These are phyloP conservation scores for Colletotrichum karsti DNA, from an alignment of 2,329 filamentous ascomycete genomes.

Conservation along the genomic window DNA sequence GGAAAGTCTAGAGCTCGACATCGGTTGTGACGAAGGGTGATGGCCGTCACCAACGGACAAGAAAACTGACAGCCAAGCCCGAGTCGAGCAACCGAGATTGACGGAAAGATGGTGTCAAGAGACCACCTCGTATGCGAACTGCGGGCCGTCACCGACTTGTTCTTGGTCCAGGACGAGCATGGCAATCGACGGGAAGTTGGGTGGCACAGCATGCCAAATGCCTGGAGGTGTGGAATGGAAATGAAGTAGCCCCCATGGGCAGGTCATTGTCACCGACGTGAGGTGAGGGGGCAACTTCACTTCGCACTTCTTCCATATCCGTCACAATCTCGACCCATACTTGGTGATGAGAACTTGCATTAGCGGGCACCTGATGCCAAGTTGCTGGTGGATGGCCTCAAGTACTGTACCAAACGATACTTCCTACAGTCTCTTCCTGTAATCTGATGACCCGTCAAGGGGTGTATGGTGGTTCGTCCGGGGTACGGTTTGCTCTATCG, in stretches of 20 bases:
- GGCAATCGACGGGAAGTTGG: neutral
- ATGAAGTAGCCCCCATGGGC: neutral
- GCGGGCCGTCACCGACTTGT: slow-evolving; percentile 10
- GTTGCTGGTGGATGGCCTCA: slow-evolving; percentile 16
- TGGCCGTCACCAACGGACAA: neutral
- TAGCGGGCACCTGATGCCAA: slow-evolving; percentile 14
- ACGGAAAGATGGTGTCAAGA: slow-evolving; percentile 1
- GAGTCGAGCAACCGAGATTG: neutral
- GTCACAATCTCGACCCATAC: slow-evolving; percentile 5
- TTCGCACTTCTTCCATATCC: neutral
- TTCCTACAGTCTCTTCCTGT: neutral
- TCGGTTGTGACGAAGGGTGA: neutral
- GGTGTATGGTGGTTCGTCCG: neutral
- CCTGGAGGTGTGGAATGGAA: neutral
- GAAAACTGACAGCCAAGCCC: neutral
- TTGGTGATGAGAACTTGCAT: slow-evolving; percentile 23
- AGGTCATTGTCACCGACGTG: slow-evolving; percentile 9
- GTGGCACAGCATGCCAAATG: neutral
- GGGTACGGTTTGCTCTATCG: neutral
- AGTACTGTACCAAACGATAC: slow-evolving; percentile 28
- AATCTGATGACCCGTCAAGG: neutral
- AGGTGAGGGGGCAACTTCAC: neutral
- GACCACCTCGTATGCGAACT: slow-evolving; percentile 4
- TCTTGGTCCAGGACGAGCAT: neutral
- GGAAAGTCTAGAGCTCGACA: neutral